phyloP scores from a whole-genome alignment of 768 basidiomycete species.

The Crassisporium funariophilum region DNA sequence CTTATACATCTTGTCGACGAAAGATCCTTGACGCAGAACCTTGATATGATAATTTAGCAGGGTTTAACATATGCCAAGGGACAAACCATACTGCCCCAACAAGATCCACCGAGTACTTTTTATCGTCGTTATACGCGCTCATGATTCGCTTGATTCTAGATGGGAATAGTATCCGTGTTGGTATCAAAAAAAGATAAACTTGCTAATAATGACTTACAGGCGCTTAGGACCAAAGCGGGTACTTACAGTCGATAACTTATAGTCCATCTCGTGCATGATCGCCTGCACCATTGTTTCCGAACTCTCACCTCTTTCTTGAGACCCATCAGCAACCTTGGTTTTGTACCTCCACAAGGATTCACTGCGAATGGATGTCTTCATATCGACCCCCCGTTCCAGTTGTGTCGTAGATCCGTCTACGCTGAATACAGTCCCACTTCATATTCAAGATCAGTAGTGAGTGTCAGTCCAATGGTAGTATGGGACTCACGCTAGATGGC shows the following conservation, averaged over 20 bases:
- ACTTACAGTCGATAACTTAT: no score
- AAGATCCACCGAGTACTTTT: conserved; percentile 57
- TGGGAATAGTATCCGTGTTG: no score
- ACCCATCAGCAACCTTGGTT: no score
- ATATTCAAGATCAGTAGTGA: neutral
- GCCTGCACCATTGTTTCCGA: no score
- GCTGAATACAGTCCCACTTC: conserved; percentile 19
- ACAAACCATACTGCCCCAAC: conserved; percentile 50
- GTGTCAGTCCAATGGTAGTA: conserved; percentile 9
- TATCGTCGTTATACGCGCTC: conserved; percentile 52
- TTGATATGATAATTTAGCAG: neutral
- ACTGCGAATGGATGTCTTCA: no score
- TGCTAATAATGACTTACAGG: neutral
- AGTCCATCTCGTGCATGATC: no score
- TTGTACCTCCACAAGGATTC: neutral
- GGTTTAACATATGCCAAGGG: neutral
- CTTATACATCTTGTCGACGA: conserved; percentile 53
- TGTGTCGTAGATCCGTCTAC: no score
- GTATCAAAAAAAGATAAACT: conserved; percentile 23
- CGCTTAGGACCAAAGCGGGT: neutral
- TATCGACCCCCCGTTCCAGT: no score
- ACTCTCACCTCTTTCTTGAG: no score
- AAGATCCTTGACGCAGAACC: conserved; percentile 60
- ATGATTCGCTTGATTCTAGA: no score
- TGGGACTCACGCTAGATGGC: neutral